Percentiles rank a stretch among this genome's conserved stretches.
phyloP scores from a whole-genome alignment of 345 rosid genomes.

The Gossypium thurberi region DNA sequence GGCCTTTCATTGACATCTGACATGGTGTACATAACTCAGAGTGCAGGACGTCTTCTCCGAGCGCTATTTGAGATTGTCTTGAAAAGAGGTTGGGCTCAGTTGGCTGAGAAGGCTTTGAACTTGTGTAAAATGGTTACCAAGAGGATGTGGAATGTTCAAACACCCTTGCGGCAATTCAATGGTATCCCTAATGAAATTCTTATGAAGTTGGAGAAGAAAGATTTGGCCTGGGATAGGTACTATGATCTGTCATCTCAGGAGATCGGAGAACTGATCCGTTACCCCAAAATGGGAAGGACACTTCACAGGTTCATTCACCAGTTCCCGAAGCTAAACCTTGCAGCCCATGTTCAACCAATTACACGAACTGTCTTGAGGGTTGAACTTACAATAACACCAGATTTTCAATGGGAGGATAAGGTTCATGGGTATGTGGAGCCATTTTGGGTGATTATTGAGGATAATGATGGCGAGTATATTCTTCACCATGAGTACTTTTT shows the following conservation, averaged over 20 bases:
- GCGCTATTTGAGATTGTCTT: conserved; percentile 89
- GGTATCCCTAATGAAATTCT: conserved; percentile 79
- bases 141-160: conserved; percentile 98
- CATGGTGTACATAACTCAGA: conserved; percentile 93
- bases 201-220: conserved; percentile 89
- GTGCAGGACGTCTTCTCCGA: conserved; percentile 91
- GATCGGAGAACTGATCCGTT: conserved; percentile 87
- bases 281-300: conserved; percentile 79
- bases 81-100: conserved; percentile 93
- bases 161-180: conserved; percentile 81
- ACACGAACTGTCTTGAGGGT: conserved; percentile 78
- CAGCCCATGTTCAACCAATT: conserved; percentile 87
- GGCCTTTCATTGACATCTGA: conserved; percentile 92
- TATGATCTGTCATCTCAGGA: conserved; percentile 88
- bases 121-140: conserved; percentile 86
- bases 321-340: conserved; percentile 76
- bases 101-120: conserved; percentile 87
- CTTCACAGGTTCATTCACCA: conserved; percentile 86
- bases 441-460: conserved; percentile 94
- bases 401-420: conserved; percentile 93
- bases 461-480: conserved; percentile 84
- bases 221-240: conserved; percentile 95
- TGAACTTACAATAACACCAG: conserved; percentile 88
- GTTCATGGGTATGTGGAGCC: conserved; percentile 93
- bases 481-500: conserved; percentile 92